Conservation (phyloP, 2,329 filamentous ascomycete genomes). For the Diplodia mutila region DNA sequence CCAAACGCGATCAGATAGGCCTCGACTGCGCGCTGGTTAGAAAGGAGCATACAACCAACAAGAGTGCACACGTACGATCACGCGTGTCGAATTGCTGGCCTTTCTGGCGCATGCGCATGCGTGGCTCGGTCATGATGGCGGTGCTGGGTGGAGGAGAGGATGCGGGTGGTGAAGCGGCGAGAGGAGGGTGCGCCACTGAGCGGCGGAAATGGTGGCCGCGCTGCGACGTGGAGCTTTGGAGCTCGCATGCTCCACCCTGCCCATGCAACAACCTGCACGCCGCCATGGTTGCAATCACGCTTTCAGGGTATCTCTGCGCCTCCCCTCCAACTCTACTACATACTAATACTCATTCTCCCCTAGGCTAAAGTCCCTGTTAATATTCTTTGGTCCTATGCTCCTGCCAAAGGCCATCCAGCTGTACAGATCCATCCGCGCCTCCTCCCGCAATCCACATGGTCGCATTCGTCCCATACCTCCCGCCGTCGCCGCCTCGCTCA, state of each 20-base stretch:
- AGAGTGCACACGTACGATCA: conserved; percentile 41
- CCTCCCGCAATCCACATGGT: conserved; percentile 48
- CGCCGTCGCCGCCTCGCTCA: conserved; percentile 60
- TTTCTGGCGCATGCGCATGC: conserved; percentile 52
- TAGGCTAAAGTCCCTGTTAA: conserved; percentile 42
- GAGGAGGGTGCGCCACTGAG: too few relatives aligned
- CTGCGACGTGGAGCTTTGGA: conserved; percentile 23
- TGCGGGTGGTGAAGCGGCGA: background rate
- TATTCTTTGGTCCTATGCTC: conserved; percentile 70
- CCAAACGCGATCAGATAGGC: conserved; percentile 80
- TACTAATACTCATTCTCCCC: background rate
- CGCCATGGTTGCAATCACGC: conserved; percentile 17
- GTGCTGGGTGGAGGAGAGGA: background rate
- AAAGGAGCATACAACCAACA: conserved; percentile 4
- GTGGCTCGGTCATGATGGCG: conserved; percentile 51
- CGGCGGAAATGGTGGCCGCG: conserved; percentile 12
- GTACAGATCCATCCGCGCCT: conserved; percentile 61
- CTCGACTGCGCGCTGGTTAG: conserved; percentile 58
- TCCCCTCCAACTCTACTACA: background rate
- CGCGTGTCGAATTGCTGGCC: conserved; percentile 51
- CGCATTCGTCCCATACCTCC: conserved; percentile 61
- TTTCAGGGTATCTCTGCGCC: conserved; percentile 15
- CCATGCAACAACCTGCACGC: background rate
- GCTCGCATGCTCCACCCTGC: background rate
- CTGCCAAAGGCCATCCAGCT: conserved; percentile 67